Evolutionary conservation across 2,329 filamentous ascomycete genomes (phyloP).

Genomic region (Aspergillus sp.): DNA sequence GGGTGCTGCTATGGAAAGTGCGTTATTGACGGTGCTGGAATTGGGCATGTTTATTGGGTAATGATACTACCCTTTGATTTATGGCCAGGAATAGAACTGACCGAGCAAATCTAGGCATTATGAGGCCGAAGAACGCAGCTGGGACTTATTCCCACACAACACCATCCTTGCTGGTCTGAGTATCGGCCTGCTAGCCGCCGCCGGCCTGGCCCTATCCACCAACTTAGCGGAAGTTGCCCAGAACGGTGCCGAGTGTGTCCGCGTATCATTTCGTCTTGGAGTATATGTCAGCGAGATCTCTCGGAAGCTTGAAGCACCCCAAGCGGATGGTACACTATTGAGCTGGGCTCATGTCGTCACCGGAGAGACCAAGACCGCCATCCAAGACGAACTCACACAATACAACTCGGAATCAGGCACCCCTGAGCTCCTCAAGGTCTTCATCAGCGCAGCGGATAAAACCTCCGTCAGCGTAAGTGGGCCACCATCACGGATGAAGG

Average conservation of each 20-base stretch:
- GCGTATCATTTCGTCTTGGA: constrained; percentile 50
- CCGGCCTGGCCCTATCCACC: constrained; percentile 44
- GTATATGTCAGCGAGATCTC: constrained; percentile 8
- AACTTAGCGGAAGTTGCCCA: constrained; percentile 42
- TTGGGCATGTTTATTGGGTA: constrained; percentile 49
- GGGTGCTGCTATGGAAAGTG: constrained; percentile 47
- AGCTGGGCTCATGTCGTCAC: constrained; percentile 16
- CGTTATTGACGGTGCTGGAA: constrained; percentile 43
- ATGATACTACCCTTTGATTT: background rate
- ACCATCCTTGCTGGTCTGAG: constrained; percentile 44
- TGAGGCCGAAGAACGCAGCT: constrained; percentile 26
- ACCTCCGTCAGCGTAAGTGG: constrained; percentile 25
- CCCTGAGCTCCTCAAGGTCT: constrained; percentile 20
- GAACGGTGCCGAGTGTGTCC: constrained; percentile 44
- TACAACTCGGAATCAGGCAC: constrained; percentile 8
- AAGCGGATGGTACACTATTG: constrained; percentile 17
- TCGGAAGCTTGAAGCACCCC: constrained; percentile 39
- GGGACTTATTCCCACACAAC: constrained; percentile 22
- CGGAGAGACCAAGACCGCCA: constrained; percentile 2
- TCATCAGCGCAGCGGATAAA: constrained; percentile 19
- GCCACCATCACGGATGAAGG: constrained; percentile 23
- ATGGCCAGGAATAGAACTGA: background rate
- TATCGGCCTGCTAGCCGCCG: constrained; percentile 46
- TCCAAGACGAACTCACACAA: constrained; percentile 11
- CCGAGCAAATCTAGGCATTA: constrained; percentile 21